These are phyloP conservation scores for Golovinomyces cichoracearum DNA, from an alignment of 2,329 filamentous ascomycete species.

Conservation along the genomic window DNA sequence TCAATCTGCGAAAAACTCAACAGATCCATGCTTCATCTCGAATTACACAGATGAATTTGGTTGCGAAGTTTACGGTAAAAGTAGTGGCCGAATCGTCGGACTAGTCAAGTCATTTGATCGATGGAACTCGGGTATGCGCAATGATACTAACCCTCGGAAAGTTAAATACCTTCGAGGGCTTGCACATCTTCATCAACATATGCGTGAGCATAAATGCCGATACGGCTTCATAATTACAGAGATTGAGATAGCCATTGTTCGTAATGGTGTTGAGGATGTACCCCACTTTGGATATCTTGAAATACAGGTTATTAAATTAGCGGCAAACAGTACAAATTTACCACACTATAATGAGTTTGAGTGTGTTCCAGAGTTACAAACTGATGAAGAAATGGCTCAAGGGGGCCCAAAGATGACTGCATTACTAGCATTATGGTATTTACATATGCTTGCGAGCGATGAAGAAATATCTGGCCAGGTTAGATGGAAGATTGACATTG, in stretches of 20 bases:
- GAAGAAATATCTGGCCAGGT: slow-evolving; percentile 31
- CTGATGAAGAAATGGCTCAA: slow-evolving; percentile 13
- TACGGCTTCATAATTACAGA: slow-evolving; percentile 95
- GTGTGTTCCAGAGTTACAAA: too few relatives aligned
- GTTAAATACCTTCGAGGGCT: slow-evolving; percentile 76
- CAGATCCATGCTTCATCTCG: slow-evolving; percentile 20
- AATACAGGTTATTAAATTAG: slow-evolving; percentile 34
- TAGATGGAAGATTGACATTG: slow-evolving; percentile 44
- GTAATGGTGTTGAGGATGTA: slow-evolving; percentile 42
- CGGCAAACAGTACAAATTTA: slow-evolving; percentile 14
- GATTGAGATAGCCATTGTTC: slow-evolving; percentile 77
- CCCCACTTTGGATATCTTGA: slow-evolving; percentile 46
- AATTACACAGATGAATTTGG: slow-evolving; percentile 27
- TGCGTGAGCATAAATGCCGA: slow-evolving; percentile 78
- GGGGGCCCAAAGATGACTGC: slow-evolving; percentile 43
- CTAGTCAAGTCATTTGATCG: slow-evolving; percentile 79
- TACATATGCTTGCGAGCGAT: slow-evolving; percentile 45
- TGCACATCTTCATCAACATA: slow-evolving; percentile 62
- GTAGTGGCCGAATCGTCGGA: slow-evolving; percentile 43
- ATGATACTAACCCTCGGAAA: slow-evolving; percentile 57
- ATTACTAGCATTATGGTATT: slow-evolving; percentile 48
- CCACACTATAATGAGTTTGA: slow-evolving; percentile 8
- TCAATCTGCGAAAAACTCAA: slow-evolving; percentile 11
- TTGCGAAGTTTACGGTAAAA: slow-evolving; percentile 20
- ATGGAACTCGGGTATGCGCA: slow-evolving; percentile 87